Evolutionary conservation across 2,329 filamentous ascomycete species (phyloP).

Genomic region (Hypoxylon sp.): DNA sequence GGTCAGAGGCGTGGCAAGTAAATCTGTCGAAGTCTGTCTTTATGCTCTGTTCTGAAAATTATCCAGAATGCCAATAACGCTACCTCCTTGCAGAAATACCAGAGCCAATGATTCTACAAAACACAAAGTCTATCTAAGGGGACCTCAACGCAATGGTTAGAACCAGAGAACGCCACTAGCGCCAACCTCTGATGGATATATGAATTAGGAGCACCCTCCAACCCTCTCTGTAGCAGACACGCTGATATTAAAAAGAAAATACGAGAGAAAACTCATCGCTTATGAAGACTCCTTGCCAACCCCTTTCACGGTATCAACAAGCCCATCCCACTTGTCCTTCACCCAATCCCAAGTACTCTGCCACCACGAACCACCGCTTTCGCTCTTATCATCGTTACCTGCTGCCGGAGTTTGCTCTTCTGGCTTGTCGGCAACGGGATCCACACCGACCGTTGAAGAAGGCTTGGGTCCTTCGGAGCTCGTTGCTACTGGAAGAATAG

Average conservation of each 20-base stretch:
- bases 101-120: constrained; percentile 2
- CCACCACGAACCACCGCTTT: constrained; percentile 54
- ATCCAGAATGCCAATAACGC: not conserved
- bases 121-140: constrained; percentile 10
- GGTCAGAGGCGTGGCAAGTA: not conserved
- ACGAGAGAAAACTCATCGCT: constrained; percentile 5
- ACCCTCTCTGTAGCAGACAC: not conserved
- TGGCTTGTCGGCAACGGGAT: constrained; percentile 33
- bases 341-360: constrained; percentile 48
- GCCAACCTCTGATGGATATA: constrained; percentile 1
- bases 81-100: no score
- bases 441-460: constrained; percentile 31
- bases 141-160: not conserved
- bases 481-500: constrained; percentile 42
- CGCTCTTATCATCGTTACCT: constrained; percentile 58
- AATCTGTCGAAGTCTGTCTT: not conserved
- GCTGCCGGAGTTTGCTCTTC: constrained; percentile 26
- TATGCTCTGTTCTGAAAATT: not conserved
- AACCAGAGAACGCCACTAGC: constrained; percentile 23
- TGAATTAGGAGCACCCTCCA: not conserved
- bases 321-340: constrained; percentile 46
- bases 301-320: constrained; percentile 45
- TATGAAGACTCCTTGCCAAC: constrained; percentile 25
- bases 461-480: constrained; percentile 23
- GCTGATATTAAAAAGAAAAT: constrained; percentile 8